Evolutionary conservation across 2,329 filamentous ascomycete species (phyloP).

Genomic region (Teratosphaeria zuluensis): DNA sequence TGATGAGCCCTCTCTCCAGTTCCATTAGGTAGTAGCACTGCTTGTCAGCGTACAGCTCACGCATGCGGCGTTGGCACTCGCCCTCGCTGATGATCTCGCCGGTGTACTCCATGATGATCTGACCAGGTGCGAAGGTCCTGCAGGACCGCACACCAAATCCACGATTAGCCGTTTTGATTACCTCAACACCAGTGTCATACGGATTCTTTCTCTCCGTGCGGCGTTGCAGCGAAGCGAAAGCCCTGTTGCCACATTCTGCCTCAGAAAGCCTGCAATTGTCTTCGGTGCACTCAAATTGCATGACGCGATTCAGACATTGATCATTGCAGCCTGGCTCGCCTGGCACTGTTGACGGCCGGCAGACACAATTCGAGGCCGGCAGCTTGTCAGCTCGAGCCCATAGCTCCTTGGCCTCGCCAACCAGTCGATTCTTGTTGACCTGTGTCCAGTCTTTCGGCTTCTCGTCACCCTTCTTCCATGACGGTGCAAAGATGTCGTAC

Average conservation of each 20-base stretch:
- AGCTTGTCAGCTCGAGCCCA: conserved; percentile 23
- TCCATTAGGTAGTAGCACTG: conserved; percentile 99
- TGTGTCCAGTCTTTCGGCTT: conserved; percentile 91
- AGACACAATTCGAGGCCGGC: conserved; percentile 52
- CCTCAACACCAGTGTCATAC: conserved; percentile 88
- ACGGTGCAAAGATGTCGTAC: conserved; percentile 79
- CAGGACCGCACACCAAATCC: conserved; percentile 89
- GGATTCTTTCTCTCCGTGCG: conserved; percentile 67
- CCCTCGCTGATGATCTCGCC: conserved; percentile 94
- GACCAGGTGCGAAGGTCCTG: conserved; percentile 73
- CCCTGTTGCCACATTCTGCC: conserved; percentile 72
- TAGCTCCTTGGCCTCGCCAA: conserved; percentile 27
- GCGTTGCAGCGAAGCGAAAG: conserved; percentile 69
- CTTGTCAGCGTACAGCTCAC: conserved; percentile 84
- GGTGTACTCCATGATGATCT: conserved; percentile 98
- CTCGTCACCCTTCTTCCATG: conserved; percentile 63
- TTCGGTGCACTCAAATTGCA: conserved; percentile 93
- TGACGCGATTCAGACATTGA: conserved; percentile 85
- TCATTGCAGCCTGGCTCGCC: conserved; percentile 72
- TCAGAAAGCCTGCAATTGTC: conserved; percentile 74
- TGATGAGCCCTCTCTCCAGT: conserved; percentile 97
- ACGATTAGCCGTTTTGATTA: conserved; percentile 79
- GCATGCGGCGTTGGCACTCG: conserved; percentile 90
- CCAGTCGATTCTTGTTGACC: conserved; percentile 85
- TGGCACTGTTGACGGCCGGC: conserved; percentile 41